A percentile compares a stretch with the other conserved stretches of the same genome.
Conservation (phyloP, 345 rosid species). For the Eucalyptus curtisii region DNA sequence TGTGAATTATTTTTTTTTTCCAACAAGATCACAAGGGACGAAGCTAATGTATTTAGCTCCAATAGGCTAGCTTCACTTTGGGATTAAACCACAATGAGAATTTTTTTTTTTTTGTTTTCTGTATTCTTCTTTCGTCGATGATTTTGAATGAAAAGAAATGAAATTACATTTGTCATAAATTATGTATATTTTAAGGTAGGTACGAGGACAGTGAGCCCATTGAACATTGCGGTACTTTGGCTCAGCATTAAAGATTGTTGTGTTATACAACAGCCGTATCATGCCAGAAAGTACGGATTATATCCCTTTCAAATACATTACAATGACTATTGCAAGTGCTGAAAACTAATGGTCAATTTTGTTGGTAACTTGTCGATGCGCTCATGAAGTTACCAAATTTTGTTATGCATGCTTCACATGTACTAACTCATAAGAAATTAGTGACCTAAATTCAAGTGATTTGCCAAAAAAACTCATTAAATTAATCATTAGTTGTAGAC, state of each 20-base stretch:
- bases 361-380: background rate
- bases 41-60: background rate
- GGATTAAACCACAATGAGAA: background rate
- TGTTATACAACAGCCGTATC: background rate
- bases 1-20: background rate
- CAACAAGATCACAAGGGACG: background rate
- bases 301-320: background rate
- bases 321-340: background rate
- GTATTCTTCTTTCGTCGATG: background rate
- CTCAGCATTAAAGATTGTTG: background rate
- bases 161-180: background rate
- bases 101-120: too few species aligned
- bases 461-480: fast-evolving
- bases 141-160: background rate
- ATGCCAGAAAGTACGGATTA: background rate
- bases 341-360: background rate
- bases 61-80: background rate
- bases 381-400: background rate
- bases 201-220: background rate
- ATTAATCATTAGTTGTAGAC: background rate
- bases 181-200: background rate
- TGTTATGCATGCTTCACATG: background rate
- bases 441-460: background rate
- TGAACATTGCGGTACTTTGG: background rate
- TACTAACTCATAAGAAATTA: background rate